Base-by-base conservation (phyloP, 371 early-diverging fungal species). In the Nematocida displodere region DNA sequence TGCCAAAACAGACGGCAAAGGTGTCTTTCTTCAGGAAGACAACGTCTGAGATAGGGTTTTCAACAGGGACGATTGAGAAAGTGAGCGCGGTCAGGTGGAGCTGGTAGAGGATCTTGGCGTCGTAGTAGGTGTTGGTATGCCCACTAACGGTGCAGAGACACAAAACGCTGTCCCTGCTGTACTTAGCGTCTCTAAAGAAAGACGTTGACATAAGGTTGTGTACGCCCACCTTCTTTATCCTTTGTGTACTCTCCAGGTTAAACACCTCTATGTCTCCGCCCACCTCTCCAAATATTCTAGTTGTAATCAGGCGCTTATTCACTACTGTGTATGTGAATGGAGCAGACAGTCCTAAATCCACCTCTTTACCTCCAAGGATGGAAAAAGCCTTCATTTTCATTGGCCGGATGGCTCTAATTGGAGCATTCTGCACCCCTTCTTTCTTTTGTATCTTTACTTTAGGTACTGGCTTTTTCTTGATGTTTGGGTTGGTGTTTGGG, bases 121-220 rank as follows among this genome's bases (percentile, higher is more conserved):
- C 81, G 66, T 66, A 84, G 59, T 84, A 84, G 17, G 64, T 80
- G n/a, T 55, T 79, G 28, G 61, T 78, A 58, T 48, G n/a, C 76
- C 71, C 58, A 76, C 66, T 7, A 71, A 28, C n/a, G 52, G 62
- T 29, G 76, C 34, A 55, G 47, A 39, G 4, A 34, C n/a, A 42
- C 50, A 77, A 17, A 40, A 46, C 52, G 20, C 63, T 48, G 1
- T 62, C 26, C 48, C 28, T 29, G 11, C 26, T 46, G n/a, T 64
- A 28, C 39, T 47, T 49, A 2, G 13, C 36, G 33, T 75, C 64
- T 33, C 3, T n/a, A 17, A 42, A 36, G 34, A 75, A 64, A 0
- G 17, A 20, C 11, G 66, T 44, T 1, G 52, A 62, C 54, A 65
- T 46, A 24, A 75, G 22, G 47, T 49, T 26, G 2, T 26, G 48